Base-by-base conservation (phyloP, 805 yeast species). In the Kurtzmaniella fragi region DNA sequence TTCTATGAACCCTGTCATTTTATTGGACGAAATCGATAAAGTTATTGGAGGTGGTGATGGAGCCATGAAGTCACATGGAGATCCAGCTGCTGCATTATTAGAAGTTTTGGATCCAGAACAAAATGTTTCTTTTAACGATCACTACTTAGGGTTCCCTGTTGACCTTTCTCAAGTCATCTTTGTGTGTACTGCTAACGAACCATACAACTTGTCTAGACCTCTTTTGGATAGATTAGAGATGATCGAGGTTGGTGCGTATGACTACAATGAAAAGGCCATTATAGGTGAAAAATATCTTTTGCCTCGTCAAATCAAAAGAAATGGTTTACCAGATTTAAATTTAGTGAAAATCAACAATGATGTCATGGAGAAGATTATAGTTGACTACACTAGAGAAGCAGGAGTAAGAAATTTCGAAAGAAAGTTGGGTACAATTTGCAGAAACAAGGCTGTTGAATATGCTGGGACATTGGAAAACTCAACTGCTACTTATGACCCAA, bases 21-120 rank as follows among this genome's bases (percentile, higher is more conserved):
- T 88, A 37, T 64, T 88, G 36, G 96, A 88, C 60, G 96, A 88
- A 57, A 80, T 88, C 43, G 96, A 88, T 59, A 88, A 88, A 57
- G 75, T 84, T 4, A 67, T 77, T 42, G 83, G 82, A 26, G 78
- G 78, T 15, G 57, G 62, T 26, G 62, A 60, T 37, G 67, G 70
- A 16, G 64, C 61, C 12, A 61, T 60, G 35, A 67, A 70, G 45
- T 62, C 74, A 30, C 80, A 81, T 49, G 96, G 96, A 8, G 95
- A 88, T 52, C 95, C 96, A 1, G 82, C 89, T 13, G 95, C 95
- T 28, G 96, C 95, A 0, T 67, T 88, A 49, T 69, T 88, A 43
- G 96, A 88, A 58, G 90, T 88, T 1, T 70, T 88, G 43, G 96
- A 88, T 53, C 96, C 96, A 0, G 96, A 88, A 56, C 96, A 88